A percentile compares a stretch with the other conserved stretches of the same genome.
Evolutionary conservation across 2,329 filamentous ascomycete genomes (phyloP).

Genomic region (Sporothrix protearum): DNA sequence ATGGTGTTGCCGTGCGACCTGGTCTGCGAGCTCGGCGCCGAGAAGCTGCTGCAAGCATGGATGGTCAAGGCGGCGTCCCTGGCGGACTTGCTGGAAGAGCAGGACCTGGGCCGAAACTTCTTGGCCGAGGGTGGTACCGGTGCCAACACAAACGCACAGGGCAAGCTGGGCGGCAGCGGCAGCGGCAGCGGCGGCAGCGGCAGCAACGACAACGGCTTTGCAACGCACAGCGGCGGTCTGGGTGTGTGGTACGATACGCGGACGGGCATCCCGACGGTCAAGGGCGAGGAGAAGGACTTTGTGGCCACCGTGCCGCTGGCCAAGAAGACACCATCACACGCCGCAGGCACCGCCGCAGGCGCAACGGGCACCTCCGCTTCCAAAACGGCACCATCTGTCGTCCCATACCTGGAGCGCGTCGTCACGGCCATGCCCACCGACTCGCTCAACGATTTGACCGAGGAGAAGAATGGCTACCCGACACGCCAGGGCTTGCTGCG

Average conservation of each 20-base stretch:
- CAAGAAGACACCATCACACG: neutral
- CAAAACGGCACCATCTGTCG: conserved; percentile 47
- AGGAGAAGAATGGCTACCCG: conserved; percentile 68
- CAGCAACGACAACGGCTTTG: conserved; percentile 31
- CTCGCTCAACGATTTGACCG: conserved; percentile 77
- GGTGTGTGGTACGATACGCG: conserved; percentile 91
- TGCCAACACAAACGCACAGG: conserved; percentile 34
- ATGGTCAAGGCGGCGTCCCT: conserved; percentile 77
- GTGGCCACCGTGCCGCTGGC: conserved; percentile 69
- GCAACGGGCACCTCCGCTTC: conserved; percentile 37
- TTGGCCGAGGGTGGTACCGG: neutral
- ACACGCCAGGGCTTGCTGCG: conserved; percentile 73
- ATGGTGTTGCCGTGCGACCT: conserved; percentile 89
- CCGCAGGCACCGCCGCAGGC: neutral
- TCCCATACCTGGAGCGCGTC: conserved; percentile 68
- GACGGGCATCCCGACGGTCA: conserved; percentile 63
- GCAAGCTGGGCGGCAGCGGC: neutral
- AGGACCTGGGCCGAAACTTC: conserved; percentile 20
- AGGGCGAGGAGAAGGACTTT: conserved; percentile 91
- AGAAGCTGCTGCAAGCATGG: conserved; percentile 83
- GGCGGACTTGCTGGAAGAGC: conserved; percentile 55
- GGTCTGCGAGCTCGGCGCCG: conserved; percentile 82
- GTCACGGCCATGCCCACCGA: conserved; percentile 87
- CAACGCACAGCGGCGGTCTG: conserved; percentile 66
- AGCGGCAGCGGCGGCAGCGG: neutral